These are phyloP conservation scores for Nidula microcarpa DNA, from an alignment of 768 basidiomycete genomes.

Conservation along the genomic window DNA sequence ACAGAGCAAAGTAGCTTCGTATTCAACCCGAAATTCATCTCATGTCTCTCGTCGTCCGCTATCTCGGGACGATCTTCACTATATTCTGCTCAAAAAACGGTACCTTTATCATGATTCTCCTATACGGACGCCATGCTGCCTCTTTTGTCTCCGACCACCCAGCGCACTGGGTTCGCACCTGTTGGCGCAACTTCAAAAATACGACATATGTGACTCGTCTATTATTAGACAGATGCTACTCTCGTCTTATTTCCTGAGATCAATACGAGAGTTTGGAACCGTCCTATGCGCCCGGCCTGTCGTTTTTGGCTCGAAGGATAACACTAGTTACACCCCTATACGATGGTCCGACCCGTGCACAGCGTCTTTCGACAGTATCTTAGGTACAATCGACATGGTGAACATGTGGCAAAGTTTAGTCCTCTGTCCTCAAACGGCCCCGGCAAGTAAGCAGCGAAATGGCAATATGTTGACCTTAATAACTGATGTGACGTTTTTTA, in stretches of 20 bases:
- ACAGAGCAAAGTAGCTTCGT: slow-evolving; percentile 1
- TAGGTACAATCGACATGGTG: slow-evolving; percentile 4
- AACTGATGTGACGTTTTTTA: not conserved
- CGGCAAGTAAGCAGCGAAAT: not conserved
- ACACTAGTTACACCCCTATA: not conserved
- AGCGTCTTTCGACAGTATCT: slow-evolving; percentile 3
- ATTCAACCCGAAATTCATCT: slow-evolving; percentile 2
- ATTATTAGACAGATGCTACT: not conserved
- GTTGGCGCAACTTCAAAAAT: not conserved
- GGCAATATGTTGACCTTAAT: not conserved
- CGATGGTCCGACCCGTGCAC: slow-evolving; percentile 1
- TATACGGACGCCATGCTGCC: not conserved
- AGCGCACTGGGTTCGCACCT: not conserved
- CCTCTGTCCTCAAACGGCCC: not conserved
- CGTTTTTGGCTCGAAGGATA: not conserved
- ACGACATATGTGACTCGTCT: not conserved
- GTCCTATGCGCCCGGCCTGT: slow-evolving; percentile 4
- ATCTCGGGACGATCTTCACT: not conserved
- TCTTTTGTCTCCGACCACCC: not conserved
- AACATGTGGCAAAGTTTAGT: slow-evolving; percentile 3
- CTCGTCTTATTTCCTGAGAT: not conserved
- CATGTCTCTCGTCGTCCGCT: not conserved
- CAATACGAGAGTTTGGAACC: slow-evolving; percentile 4
- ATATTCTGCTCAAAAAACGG: not conserved
- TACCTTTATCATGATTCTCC: not conserved